Conservation (phyloP, 139 green algal genomes). For the Eudorina sp. region DNA sequence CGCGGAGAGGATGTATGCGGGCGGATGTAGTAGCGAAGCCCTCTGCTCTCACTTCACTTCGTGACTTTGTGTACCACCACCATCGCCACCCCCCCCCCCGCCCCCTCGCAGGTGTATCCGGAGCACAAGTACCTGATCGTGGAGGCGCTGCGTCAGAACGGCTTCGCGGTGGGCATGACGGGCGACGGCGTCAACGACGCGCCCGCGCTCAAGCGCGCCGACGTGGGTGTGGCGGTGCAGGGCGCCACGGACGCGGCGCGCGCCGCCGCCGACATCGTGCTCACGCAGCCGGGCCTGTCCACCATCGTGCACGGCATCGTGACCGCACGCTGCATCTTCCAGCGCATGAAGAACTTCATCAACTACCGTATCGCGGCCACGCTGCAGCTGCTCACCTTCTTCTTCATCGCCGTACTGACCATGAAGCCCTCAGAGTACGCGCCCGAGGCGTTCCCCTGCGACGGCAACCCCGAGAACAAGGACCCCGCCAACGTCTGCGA, state of each 20-base stretch:
- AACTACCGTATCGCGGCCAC: slow-evolving; percentile 82
- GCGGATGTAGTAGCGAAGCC: too few species aligned
- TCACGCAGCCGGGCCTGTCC: slow-evolving; percentile 85
- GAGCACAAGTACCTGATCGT: slow-evolving; percentile 91
- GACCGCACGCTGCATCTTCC: slow-evolving; percentile 84
- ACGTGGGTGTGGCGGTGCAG: slow-evolving; percentile 98
- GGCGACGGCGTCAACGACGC: slow-evolving; percentile 99
- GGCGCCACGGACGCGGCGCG: slow-evolving; percentile 88
- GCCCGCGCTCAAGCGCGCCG: slow-evolving; percentile 97
- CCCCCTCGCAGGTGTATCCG: slow-evolving; percentile 74
- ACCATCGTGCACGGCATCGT: slow-evolving; percentile 87
- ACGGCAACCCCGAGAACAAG: too few species aligned
- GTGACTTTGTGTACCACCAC: too few species aligned
- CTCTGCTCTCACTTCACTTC: too few species aligned
- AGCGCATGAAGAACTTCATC: slow-evolving; percentile 89
- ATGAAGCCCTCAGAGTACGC: slow-evolving; percentile 76
- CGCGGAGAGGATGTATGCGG: too few species aligned
- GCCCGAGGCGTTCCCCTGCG: neutral
- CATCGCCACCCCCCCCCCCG: neutral
- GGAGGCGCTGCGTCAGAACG: slow-evolving; percentile 72
- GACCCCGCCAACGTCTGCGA: neutral
- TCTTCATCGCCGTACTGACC: slow-evolving; percentile 88
- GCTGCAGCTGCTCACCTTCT: slow-evolving; percentile 89
- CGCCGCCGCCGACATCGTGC: slow-evolving; percentile 92
- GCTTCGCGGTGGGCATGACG: slow-evolving; percentile 93